phyloP scores from a whole-genome alignment of 2,329 filamentous ascomycete species.

The Aspergillus neoniger region DNA sequence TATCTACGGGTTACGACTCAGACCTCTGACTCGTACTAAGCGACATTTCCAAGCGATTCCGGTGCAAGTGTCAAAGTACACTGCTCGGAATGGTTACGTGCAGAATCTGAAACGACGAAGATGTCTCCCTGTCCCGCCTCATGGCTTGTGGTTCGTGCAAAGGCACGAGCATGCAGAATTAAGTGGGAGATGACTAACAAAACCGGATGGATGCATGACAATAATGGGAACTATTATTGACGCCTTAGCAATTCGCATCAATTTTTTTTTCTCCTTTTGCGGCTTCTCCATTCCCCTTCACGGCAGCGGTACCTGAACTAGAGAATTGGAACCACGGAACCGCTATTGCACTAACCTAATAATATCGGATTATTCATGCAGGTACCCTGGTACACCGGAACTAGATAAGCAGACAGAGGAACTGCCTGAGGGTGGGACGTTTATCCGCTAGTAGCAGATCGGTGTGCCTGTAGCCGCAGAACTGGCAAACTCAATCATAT shows the following conservation, averaged over 20 bases:
- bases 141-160: neutral
- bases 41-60: neutral
- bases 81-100: slow-evolving; percentile 13
- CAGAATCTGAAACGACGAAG: slow-evolving; percentile 20
- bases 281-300: neutral
- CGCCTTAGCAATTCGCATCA: neutral
- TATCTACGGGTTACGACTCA: neutral
- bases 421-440: slow-evolving; percentile 1
- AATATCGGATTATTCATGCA: slow-evolving; percentile 1
- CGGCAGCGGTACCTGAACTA: slow-evolving; percentile 1
- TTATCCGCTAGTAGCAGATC: slow-evolving; percentile 5
- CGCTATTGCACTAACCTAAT: slow-evolving; percentile 3
- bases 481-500: slow-evolving; percentile 8
- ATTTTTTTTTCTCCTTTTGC: neutral
- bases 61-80: neutral
- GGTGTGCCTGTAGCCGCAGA: slow-evolving; percentile 1
- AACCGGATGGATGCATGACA: neutral
- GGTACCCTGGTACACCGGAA: neutral
- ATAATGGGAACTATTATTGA: neutral
- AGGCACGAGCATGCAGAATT: neutral
- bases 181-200: neutral
- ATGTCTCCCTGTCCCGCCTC: slow-evolving; percentile 1
- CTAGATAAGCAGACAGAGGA: neutral
- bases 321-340: neutral
- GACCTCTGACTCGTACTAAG: slow-evolving; percentile 2